Conservation (phyloP, 306 rosid species). For the Oxytropis ochrocephala region DNA sequence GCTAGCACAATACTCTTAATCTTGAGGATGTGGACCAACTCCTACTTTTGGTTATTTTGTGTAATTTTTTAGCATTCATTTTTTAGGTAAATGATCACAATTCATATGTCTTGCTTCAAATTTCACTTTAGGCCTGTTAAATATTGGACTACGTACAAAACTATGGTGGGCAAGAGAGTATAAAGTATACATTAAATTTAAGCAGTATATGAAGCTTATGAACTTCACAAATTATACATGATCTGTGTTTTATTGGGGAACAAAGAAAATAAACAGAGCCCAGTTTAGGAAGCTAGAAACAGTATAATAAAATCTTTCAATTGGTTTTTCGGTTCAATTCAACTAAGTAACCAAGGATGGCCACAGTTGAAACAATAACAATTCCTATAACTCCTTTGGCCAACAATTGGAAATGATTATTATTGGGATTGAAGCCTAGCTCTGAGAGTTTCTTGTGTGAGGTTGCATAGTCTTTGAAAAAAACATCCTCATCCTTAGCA, state of each 20-base stretch:
- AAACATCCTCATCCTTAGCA: conserved; percentile 61
- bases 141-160: too few species aligned
- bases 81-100: too few species aligned
- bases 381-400: conserved; percentile 21
- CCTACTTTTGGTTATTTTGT: too few species aligned
- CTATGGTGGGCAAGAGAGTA: not conserved
- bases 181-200: not conserved
- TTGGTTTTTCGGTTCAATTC: conserved; percentile 31
- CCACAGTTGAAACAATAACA: conserved; percentile 40
- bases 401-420: conserved; percentile 1
- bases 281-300: not conserved
- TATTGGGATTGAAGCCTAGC: conserved; percentile 45
- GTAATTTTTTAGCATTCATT: too few species aligned
- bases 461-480: conserved; percentile 59
- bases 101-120: too few species aligned
- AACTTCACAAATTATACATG: not conserved
- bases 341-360: conserved; percentile 44
- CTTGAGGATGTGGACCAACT: too few species aligned
- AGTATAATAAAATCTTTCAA: not conserved
- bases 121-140: too few species aligned
- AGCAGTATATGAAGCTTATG: not conserved
- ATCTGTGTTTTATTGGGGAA: not conserved
- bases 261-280: not conserved
- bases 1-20: too few species aligned
- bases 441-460: conserved; percentile 88